These are phyloP conservation scores for Alternaria triticina DNA, from an alignment of 2,329 filamentous ascomycete genomes.

Conservation along the genomic window DNA sequence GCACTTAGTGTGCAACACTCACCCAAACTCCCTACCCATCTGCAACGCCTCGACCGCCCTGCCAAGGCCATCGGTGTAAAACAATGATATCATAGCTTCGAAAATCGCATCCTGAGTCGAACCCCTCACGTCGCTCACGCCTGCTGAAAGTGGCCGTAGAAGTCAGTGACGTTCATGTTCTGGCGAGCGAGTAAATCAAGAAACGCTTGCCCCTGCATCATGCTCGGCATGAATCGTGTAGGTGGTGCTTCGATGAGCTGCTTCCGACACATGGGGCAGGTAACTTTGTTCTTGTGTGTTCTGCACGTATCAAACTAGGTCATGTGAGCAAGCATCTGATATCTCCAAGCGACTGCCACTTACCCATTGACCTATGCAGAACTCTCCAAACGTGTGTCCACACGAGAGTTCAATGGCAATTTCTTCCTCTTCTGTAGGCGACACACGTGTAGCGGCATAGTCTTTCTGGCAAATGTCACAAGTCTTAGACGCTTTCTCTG, in stretches of 20 bases:
- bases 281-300: conserved; percentile 46
- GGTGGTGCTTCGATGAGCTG: conserved; percentile 35
- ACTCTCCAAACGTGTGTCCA: conserved; percentile 46
- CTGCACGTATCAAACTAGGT: conserved; percentile 37
- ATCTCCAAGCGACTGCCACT: background rate
- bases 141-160: conserved; percentile 26
- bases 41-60: conserved; percentile 13
- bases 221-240: conserved; percentile 11
- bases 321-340: background rate
- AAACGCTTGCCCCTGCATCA: conserved; percentile 22
- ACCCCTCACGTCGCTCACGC: background rate
- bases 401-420: conserved; percentile 44
- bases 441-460: conserved; percentile 34
- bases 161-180: conserved; percentile 21
- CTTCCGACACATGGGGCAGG: conserved; percentile 48
- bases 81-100: conserved; percentile 24
- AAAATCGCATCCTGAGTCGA: background rate
- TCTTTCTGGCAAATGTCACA: conserved; percentile 49
- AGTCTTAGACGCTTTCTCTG: conserved; percentile 27
- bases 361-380: conserved; percentile 45
- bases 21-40: conserved; percentile 7
- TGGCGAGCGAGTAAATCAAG: conserved; percentile 28
- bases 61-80: conserved; percentile 13
- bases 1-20: background rate
- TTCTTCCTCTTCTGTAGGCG: conserved; percentile 40